Evolutionary conservation across 106 monocot genomes (phyloP).

Genomic region (Allium fistulosum): DNA sequence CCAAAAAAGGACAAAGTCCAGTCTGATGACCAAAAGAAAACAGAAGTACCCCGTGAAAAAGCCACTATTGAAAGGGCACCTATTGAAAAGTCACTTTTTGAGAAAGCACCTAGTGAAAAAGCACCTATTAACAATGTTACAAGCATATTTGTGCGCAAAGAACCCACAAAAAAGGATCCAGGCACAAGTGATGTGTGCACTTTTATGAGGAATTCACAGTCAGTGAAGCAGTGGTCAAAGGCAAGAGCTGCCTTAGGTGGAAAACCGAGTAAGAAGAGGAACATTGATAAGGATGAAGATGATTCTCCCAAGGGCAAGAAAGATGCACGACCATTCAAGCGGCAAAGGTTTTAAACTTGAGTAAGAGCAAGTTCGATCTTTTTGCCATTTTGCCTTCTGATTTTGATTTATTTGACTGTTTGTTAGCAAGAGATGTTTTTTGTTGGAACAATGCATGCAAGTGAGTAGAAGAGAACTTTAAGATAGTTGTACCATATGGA

Average conservation of each 20-base stretch:
- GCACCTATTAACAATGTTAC: background rate
- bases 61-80: no score
- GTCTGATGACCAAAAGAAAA: constrained; percentile 5
- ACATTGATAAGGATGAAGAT: constrained; percentile 23
- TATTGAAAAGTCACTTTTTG: background rate
- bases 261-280: constrained; percentile 43
- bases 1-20: constrained; percentile 13
- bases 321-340: no score
- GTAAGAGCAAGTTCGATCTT: background rate
- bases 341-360: background rate
- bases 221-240: constrained; percentile 69
- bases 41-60: no score
- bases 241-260: constrained; percentile 51
- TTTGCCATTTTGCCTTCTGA: no score
- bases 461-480: no score
- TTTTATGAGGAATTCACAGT: constrained; percentile 76
- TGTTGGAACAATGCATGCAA: no score
- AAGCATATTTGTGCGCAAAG: background rate
- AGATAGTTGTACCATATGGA: no score
- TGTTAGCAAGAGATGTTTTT: no score
- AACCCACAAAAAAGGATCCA: constrained; percentile 10
- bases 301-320: constrained; percentile 22
- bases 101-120: background rate
- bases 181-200: constrained; percentile 42
- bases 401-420: no score